Conservation (phyloP, 257 asterid species). For the Marsdenia floribunda region DNA sequence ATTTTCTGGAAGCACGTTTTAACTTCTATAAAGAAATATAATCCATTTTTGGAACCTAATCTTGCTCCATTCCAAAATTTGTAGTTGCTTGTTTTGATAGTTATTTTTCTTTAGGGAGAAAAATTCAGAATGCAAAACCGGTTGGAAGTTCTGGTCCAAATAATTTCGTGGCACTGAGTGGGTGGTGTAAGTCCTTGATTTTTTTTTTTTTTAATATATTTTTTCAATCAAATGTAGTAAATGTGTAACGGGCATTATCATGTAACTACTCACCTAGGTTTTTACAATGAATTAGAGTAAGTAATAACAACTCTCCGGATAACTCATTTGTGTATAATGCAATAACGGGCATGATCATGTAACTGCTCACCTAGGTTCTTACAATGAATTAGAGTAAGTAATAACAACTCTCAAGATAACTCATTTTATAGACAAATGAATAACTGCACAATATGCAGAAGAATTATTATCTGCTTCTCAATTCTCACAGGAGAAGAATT, state of each 20-base stretch:
- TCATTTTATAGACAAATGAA: neutral
- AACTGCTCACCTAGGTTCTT: neutral
- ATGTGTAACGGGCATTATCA: neutral
- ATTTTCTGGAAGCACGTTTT: neutral
- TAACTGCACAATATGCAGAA: neutral
- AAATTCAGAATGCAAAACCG: neutral
- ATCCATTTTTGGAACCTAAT: neutral
- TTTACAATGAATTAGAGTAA: neutral
- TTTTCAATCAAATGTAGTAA: neutral
- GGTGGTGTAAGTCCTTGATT: neutral
- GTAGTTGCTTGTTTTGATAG: neutral
- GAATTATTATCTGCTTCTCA: neutral
- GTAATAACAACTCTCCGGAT: neutral
- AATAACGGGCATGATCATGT: neutral
- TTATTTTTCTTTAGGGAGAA: neutral
- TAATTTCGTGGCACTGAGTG: neutral
- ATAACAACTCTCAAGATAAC: neutral
- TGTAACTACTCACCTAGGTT: neutral
- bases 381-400: neutral
- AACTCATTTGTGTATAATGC: too few relatives aligned
- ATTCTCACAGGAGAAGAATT: neutral
- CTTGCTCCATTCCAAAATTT: neutral
- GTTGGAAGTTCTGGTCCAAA: slow-evolving; percentile 4
- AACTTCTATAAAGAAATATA: neutral
- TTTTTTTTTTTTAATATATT: neutral